These are phyloP conservation scores for Echinochloa phyllopogon DNA, from an alignment of 176 grass and related monocot species.

Conservation along the genomic window DNA sequence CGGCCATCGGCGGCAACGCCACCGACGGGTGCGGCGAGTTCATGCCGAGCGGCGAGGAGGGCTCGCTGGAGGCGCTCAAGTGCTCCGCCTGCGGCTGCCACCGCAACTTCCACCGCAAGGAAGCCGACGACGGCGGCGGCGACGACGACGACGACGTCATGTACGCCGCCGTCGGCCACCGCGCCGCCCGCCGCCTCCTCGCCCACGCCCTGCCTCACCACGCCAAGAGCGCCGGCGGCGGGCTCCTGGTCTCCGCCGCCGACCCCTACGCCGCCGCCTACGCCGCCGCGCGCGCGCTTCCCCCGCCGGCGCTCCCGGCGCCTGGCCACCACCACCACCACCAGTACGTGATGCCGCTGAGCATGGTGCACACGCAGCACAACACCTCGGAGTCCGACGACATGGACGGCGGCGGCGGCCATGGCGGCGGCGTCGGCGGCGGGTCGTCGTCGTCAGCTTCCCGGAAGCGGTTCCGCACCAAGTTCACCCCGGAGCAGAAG, in stretches of 20 bases:
- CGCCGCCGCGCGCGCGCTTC: slow-evolving; percentile 34
- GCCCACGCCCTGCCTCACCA: slow-evolving; percentile 38
- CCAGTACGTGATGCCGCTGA: slow-evolving; percentile 82
- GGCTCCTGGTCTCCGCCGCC: slow-evolving; percentile 41
- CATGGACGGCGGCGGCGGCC: slow-evolving; percentile 54
- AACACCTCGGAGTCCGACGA: slow-evolving; percentile 83
- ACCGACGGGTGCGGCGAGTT: slow-evolving; percentile 96
- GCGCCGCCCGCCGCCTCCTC: slow-evolving; percentile 37
- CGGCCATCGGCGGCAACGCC: slow-evolving; percentile 81
- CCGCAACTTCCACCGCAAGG: slow-evolving; percentile 96
- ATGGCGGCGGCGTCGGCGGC: neutral
- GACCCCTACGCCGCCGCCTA: slow-evolving; percentile 53
- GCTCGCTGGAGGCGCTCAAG: slow-evolving; percentile 84
- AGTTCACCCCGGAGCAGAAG: slow-evolving; percentile 91
- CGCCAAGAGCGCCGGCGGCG: slow-evolving; percentile 6
- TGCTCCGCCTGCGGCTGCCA: slow-evolving; percentile 94
- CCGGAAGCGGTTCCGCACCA: slow-evolving; percentile 86
- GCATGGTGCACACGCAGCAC: slow-evolving; percentile 46
- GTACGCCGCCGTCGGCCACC: slow-evolving; percentile 21
- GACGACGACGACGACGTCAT: neutral
- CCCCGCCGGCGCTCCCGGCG: neutral
- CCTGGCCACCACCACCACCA: slow-evolving; percentile 32
- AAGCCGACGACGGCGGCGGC: slow-evolving; percentile 40
- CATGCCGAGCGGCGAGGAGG: slow-evolving; percentile 84
- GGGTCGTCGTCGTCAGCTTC: slow-evolving; percentile 26